These are phyloP conservation scores for Crotalaria pallida DNA, from an alignment of 306 rosid species.

Conservation along the genomic window DNA sequence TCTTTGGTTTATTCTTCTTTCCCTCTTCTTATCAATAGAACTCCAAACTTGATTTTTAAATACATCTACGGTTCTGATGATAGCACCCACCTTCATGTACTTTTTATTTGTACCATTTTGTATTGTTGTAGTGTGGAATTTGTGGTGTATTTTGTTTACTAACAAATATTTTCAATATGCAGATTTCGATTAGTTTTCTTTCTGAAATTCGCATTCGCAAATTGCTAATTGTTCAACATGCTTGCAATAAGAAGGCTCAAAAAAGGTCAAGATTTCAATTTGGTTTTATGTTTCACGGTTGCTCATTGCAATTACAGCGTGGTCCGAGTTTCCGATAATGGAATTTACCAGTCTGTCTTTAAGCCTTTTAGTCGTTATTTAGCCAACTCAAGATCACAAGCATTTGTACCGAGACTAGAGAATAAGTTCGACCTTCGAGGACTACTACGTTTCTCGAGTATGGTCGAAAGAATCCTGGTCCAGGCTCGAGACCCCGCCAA, in stretches of 20 bases:
- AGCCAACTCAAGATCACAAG: constrained; percentile 15
- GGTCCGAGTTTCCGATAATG: constrained; percentile 12
- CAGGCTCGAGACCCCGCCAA: constrained; percentile 78
- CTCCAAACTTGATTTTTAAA: no score
- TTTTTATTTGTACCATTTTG: no score
- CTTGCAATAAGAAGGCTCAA: constrained; percentile 29
- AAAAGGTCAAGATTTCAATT: constrained; percentile 15
- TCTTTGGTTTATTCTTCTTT: no score
- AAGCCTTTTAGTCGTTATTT: constrained; percentile 27
- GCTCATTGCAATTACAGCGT: constrained; percentile 20
- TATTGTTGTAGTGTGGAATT: neutral
- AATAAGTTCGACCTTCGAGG: constrained; percentile 13
- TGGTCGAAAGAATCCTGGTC: constrained; percentile 51
- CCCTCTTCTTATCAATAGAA: no score
- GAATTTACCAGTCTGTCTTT: constrained; percentile 5
- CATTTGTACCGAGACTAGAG: constrained; percentile 14
- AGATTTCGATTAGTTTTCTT: constrained; percentile 11
- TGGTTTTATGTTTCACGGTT: constrained; percentile 16
- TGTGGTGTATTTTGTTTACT: neutral
- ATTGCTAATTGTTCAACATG: constrained; percentile 24
- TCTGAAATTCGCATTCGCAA: neutral
- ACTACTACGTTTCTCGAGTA: constrained; percentile 32
- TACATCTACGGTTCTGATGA: no score
- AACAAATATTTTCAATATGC: neutral
- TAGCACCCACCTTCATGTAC: no score